Evolutionary conservation across 805 yeast species (phyloP), one percentile per base, ranked within the genome.

Genomic region (Grigorovia transvaalensis): DNA sequence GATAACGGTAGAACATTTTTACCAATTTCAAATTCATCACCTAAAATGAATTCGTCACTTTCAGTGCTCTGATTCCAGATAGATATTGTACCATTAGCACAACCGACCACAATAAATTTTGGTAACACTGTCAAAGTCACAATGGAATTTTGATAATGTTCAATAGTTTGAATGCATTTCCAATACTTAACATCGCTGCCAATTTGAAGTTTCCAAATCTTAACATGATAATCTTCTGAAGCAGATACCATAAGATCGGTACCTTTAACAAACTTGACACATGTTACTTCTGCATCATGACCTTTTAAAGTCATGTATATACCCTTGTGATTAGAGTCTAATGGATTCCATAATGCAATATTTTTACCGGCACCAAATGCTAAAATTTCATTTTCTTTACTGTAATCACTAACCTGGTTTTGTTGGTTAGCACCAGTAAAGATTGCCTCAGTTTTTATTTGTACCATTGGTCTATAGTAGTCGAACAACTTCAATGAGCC

Each of bases 371-470:
- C 88, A 8, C 90, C 95, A 64, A 74, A 87, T 0, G 93, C 95
- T 7, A 85, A 73, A 4, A 76, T 51, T 20, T 70, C 60, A 11
- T 59, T 57, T 1, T 51, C 50, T 0, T 61, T 50, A 53, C 74
- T 71, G 56, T 75, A 76, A 59, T 81, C 89, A 23, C 82, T 75
- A 6, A 77, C 79, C 53, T 76, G 78, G 5, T 80, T 70, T 58
- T 83, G 88, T 54, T 76, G 77, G 63, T 85, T 86, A 40, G 88
- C 88, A 15, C 95, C 95, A 18, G 78, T 72, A 62, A 85, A 84
- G 4, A 82, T 71, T 17, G 85, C 86, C 52, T 81, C 84, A 27
- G 48, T 35, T n/a, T 49, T 41, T 5, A 55, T 50, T 38, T n/a
- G 11, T 9, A 48, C 44, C 53, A 51, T 51, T 19, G 4, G 33